phyloP scores from a whole-genome alignment of 305 asterid genomes.

The Fraxinus sp. region DNA sequence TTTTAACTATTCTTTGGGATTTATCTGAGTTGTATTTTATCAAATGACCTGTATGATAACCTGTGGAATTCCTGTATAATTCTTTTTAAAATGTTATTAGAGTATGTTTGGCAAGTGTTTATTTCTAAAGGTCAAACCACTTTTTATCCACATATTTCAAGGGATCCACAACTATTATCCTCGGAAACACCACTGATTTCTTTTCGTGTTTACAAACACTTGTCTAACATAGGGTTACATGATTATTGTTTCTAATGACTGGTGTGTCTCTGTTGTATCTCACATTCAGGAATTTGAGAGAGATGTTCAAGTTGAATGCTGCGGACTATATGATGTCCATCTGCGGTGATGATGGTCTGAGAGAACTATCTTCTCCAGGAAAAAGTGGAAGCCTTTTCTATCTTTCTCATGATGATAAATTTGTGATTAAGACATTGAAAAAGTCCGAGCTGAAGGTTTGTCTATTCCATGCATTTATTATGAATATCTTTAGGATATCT shows the following conservation, averaged over 20 bases:
- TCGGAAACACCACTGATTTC: background rate
- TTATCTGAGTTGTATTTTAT: constrained; percentile 12
- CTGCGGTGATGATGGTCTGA: constrained; percentile 89
- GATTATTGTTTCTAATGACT: constrained; percentile 22
- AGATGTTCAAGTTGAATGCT: constrained; percentile 84
- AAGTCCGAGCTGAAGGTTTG: constrained; percentile 80
- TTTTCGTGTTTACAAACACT: background rate
- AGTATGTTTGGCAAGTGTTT: background rate
- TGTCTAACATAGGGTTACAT: background rate
- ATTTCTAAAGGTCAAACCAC: background rate
- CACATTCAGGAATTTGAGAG: constrained; percentile 89
- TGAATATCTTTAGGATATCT: constrained; percentile 28
- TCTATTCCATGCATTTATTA: background rate
- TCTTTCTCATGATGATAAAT: constrained; percentile 84
- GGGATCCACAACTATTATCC: background rate
- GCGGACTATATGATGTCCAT: constrained; percentile 99
- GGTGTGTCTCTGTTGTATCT: constrained; percentile 24
- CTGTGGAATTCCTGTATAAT: background rate
- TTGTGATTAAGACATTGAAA: constrained; percentile 85
- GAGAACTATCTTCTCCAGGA: constrained; percentile 88
- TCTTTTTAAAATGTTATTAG: background rate
- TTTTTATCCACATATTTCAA: background rate
- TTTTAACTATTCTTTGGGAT: constrained; percentile 4
- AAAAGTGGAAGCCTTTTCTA: constrained; percentile 96
- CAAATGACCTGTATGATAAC: background rate